Evolutionary conservation across 306 rosid species (phyloP).

Genomic region (Rosa persica): DNA sequence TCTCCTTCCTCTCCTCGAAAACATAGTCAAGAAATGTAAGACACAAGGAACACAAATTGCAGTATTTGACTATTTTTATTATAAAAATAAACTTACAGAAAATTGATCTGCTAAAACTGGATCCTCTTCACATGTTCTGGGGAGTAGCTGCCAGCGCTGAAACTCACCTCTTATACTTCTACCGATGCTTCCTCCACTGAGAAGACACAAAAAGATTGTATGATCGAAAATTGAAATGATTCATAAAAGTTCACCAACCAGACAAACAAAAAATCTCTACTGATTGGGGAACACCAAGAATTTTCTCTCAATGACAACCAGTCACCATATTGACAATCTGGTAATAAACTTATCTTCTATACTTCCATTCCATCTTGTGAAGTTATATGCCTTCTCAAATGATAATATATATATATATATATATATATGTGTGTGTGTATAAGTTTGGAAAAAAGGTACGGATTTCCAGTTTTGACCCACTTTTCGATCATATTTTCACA

Average conservation of each 20-base stretch:
- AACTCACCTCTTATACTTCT: constrained; percentile 84
- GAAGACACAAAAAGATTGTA: constrained; percentile 13
- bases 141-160: constrained; percentile 90
- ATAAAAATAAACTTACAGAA: constrained; percentile 57
- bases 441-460: too few relatives aligned
- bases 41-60: constrained; percentile 38
- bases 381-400: background rate
- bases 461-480: too few relatives aligned
- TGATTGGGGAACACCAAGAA: constrained; percentile 2
- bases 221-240: background rate
- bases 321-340: background rate
- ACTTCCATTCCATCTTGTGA: background rate
- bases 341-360: background rate
- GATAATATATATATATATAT: too few relatives aligned
- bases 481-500: too few relatives aligned
- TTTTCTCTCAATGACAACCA: background rate
- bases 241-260: constrained; percentile 7
- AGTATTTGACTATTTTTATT: constrained; percentile 21
- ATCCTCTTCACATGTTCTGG: constrained; percentile 70
- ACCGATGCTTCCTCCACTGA: constrained; percentile 91
- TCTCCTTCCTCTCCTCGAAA: background rate
- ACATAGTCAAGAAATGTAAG: constrained; percentile 22
- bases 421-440: background rate
- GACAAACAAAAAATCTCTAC: constrained; percentile 13
- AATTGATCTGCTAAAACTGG: constrained; percentile 91